Base-by-base conservation (phyloP, 345 rosid genomes). In the Citrus hindsii region DNA sequence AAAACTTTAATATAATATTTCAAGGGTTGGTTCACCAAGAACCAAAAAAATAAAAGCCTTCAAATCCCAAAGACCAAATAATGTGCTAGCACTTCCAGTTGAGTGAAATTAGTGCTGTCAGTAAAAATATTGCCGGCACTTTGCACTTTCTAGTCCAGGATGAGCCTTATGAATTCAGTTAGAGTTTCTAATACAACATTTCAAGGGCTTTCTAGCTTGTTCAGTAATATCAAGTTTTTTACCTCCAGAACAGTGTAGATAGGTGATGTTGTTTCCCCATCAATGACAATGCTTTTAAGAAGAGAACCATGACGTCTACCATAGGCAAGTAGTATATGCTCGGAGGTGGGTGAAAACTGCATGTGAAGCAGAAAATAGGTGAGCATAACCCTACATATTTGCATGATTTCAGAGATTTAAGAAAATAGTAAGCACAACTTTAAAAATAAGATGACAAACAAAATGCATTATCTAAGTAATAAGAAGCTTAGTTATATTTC, bases 301-400 rank as follows among this genome's bases (percentile, higher is more conserved):
- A 95, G 97, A 30, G 99, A 93, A 74, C 90, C 91, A 73, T 95
- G 99, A 67, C 99, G 98, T 37, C 98, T 92, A 25, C 99, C 99
- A 84, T 95, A 95, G 55, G 99, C 99, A 82, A 95, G 91, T 82
- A 95, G 84, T 79, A 95, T 83, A 75, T 95, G 98, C 89, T 95
- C 99, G 6, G 99, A 93, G 58, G 94, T 93, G 6, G 99, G 99
- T 68, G 99, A 93, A 87, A 95, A 95, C 98, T 95, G 90, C 93
- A 90, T 27, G 37, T 21, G 69, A 75, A 81, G 63, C n/a, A 79
- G 59, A 19, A 76, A 18, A 74, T 67, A 28, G n/a, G 67, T 65
- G 59, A 75, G 67, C 6, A 61, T 18, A 68, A 74, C 79, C 38
- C 8, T 32, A 16, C 62, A 25, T 30, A 48, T 35, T 33, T n/a